Evolutionary conservation across 1,284 basidiomycete species (phyloP).

Genomic region (Kwoniella shivajii): DNA sequence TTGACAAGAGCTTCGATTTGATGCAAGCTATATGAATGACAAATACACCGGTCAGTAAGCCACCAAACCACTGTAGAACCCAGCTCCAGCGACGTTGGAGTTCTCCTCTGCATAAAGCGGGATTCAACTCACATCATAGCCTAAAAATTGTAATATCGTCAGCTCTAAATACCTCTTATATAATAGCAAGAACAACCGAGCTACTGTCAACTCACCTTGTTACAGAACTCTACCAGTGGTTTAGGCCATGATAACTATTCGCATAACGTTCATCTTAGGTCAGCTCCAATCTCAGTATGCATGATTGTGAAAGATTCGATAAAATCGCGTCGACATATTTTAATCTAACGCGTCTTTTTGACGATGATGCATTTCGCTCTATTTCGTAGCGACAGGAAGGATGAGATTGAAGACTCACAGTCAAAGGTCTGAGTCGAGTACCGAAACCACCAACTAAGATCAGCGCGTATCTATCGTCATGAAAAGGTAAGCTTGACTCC

Average conservation of each 20-base stretch:
- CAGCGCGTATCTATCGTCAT: conserved; percentile 47
- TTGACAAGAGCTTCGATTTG: conserved; percentile 60
- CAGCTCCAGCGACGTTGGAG: too few species aligned
- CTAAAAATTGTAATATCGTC: conserved; percentile 28
- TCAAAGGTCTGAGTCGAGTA: conserved; percentile 59
- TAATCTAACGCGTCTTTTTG: background rate
- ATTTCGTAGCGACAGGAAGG: background rate
- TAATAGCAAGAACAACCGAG: background rate
- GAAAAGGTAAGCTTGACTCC: conserved; percentile 24
- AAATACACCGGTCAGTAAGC: background rate
- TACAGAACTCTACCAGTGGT: conserved; percentile 60
- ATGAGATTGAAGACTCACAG: conserved; percentile 52
- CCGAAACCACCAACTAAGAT: conserved; percentile 59
- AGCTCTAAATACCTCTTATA: conserved; percentile 5
- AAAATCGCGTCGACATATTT: background rate
- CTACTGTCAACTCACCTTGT: conserved; percentile 49
- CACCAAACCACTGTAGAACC: too few species aligned
- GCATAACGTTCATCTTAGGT: too few species aligned
- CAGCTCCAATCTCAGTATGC: background rate
- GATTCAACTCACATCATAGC: conserved; percentile 51
- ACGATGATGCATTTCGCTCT: background rate
- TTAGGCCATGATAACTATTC: conserved; percentile 56
- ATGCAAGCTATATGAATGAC: conserved; percentile 51
- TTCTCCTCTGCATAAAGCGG: background rate
- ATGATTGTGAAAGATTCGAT: background rate